Percentiles rank a stretch among this genome's conserved stretches.
Conservation (phyloP, 208 protist species). For the Leishmania tropica region DNA sequence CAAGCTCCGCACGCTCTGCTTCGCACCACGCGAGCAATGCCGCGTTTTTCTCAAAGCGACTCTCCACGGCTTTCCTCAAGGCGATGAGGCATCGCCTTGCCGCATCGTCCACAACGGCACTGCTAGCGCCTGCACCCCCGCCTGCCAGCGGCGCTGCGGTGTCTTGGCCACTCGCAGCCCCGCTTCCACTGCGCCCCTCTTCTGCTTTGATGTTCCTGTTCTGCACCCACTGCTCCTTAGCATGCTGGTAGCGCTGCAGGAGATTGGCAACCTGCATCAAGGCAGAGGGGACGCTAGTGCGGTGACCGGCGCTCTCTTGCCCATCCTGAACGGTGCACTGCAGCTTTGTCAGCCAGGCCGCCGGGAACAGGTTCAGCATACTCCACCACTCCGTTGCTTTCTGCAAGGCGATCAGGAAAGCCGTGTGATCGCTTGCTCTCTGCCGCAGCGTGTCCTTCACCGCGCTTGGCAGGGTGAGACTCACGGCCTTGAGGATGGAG, state of each 20-base stretch:
- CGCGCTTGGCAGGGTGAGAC: constrained; percentile 45
- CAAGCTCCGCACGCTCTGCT: constrained; percentile 49
- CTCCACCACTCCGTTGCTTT: constrained; percentile 79
- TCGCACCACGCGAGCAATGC: constrained; percentile 67
- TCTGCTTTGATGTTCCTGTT: constrained; percentile 28
- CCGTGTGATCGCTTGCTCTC: constrained; percentile 20
- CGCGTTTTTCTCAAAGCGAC: constrained; percentile 41
- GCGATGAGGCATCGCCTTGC: constrained; percentile 36
- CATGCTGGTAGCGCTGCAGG: constrained; percentile 70
- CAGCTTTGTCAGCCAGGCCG: constrained; percentile 68
- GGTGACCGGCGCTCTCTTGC: constrained; percentile 28
- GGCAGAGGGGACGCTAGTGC: constrained; percentile 29
- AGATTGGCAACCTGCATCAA: constrained; percentile 52
- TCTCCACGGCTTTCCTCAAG: constrained; percentile 49
- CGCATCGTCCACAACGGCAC: constrained; percentile 28
- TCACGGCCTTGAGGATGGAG: constrained; percentile 60
- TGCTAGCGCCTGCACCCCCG: constrained; percentile 13
- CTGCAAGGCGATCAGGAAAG: constrained; percentile 45
- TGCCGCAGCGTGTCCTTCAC: constrained; percentile 44
- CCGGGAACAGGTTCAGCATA: constrained; percentile 78
- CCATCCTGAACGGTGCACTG: constrained; percentile 29
- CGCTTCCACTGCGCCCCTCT: constrained; percentile 12
- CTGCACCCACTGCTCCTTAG: constrained; percentile 60
- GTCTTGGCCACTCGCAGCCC: constrained; percentile 8
- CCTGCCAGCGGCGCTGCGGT: constrained; percentile 3